Base-by-base conservation (phyloP, 441 rosid species). In the Omphalea diandra region DNA sequence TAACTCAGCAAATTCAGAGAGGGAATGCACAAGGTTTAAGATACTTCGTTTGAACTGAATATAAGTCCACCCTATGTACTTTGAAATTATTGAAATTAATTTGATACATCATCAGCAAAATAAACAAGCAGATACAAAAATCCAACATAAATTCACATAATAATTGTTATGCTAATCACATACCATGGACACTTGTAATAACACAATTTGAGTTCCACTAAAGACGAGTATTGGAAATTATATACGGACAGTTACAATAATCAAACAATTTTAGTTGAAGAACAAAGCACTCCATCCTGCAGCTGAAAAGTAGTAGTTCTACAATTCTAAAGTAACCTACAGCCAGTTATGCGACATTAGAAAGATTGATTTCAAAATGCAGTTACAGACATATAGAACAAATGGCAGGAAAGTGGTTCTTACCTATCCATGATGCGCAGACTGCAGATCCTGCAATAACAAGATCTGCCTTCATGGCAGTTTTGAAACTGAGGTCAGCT, bases 381-480 rank as follows among this genome's bases (percentile, higher is more conserved):
- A 18, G 33, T 35, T 20, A n/a, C 54, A 50, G 20, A n/a, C n/a
- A 76, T 65, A 36, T 14, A 70, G 55, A n/a, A n/a, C n/a, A n/a
- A n/a, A n/a, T 24, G 55, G 58, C 61, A 47, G 43, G 32, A 26
- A 32, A 64, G 17, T 38, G 69, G 63, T 63, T 58, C 85, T 81
- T 73, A 94, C 99, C 99, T 63, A 94, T 89, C 99, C 99, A 94
- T 55, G 94, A 84, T 54, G 91, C 90, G 83, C 98, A 94, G 55
- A 94, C 99, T 49, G 99, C 99, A 50, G 99, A 94, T 75, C 99
- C 99, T 59, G 98, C 96, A 82, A 90, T 85, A 76, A 94, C 91
- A 72, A 94, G 85, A 81, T 94, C 97, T 43, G 99, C 91, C 82
- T 90, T 92, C 97, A 92, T 92, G 64, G 97, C 90, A 73, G 93